phyloP scores from a whole-genome alignment of 805 yeast species.

The Kazachstania africana region DNA sequence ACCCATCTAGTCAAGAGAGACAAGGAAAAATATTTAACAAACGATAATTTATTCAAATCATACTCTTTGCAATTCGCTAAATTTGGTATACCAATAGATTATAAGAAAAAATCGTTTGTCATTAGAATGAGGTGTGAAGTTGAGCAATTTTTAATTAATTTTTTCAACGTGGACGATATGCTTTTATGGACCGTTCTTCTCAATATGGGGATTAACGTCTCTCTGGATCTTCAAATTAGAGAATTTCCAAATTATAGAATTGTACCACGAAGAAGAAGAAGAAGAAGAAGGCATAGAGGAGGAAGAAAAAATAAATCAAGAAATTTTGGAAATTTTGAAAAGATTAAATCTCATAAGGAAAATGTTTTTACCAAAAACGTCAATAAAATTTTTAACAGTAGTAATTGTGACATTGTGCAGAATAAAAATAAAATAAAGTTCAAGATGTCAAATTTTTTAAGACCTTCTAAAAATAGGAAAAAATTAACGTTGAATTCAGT shows the following conservation, averaged over 20 bases:
- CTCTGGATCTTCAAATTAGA: conserved; percentile 64
- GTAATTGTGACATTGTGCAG: too few species aligned
- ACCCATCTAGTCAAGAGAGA: conserved; percentile 14
- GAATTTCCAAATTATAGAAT: conserved; percentile 67
- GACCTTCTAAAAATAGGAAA: too few species aligned
- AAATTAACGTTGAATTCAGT: conserved; percentile 14
- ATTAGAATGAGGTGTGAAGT: conserved; percentile 70
- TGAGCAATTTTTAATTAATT: conserved; percentile 66
- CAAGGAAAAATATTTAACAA: conserved; percentile 22
- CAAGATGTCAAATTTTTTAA: too few species aligned
- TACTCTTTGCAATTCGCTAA: conserved; percentile 77
- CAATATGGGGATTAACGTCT: conserved; percentile 64
- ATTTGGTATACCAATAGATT: conserved; percentile 79
- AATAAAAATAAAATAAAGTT: too few species aligned
- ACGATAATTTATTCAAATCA: conserved; percentile 38
- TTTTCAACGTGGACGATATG: conserved; percentile 49
- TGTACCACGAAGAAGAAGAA: conserved; percentile 64
- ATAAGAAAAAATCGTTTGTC: conserved; percentile 55
- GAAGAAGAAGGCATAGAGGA: conserved; percentile 22
- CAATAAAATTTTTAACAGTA: too few species aligned
- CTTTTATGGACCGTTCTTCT: conserved; percentile 70
- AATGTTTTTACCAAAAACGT: neutral
- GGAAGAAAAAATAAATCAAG: neutral
- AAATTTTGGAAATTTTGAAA: too few species aligned
- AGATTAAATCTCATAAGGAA: neutral